A percentile compares a stretch with the other conserved stretches of the same genome.
Conservation (phyloP, 1,139 yeast genomes). For the Nadsonia starkeyi-henricii region DNA sequence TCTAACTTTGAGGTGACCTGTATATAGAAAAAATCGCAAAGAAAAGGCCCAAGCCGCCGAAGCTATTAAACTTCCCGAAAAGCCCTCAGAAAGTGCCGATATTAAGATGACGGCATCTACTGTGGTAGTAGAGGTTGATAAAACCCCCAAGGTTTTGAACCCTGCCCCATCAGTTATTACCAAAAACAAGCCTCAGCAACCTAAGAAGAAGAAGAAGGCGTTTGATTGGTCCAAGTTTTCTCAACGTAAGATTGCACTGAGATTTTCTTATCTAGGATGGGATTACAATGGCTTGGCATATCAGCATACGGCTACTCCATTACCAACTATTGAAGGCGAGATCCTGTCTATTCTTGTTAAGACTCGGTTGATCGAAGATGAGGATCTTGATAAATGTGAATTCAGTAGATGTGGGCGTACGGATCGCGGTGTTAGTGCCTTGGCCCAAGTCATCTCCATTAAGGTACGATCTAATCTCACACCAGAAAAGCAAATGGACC, state of each 20-base stretch:
- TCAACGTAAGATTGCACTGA: constrained; percentile 62
- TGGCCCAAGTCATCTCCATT: constrained; percentile 84
- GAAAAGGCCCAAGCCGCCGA: too few species aligned
- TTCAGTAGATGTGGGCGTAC: constrained; percentile 95
- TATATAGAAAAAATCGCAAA: neutral
- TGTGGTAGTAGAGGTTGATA: too few species aligned
- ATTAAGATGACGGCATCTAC: too few species aligned
- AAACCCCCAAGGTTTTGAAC: too few species aligned
- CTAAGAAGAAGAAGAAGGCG: neutral
- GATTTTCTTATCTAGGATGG: constrained; percentile 58
- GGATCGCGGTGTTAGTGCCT: constrained; percentile 92
- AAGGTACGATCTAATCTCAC: constrained; percentile 55
- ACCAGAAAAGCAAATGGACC: constrained; percentile 41
- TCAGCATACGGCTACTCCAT: constrained; percentile 50
- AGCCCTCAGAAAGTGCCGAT: too few species aligned
- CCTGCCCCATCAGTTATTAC: too few species aligned
- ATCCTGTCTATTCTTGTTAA: constrained; percentile 56
- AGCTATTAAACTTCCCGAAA: too few species aligned
- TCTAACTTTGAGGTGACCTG: constrained; percentile 40
- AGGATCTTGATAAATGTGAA: constrained; percentile 31
- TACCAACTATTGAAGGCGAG: constrained; percentile 78
- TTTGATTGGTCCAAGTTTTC: constrained; percentile 21
- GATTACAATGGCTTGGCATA: constrained; percentile 80
- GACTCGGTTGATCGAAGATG: constrained; percentile 41
- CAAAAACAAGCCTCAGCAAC: neutral